These are phyloP conservation scores for Fragaria iinumae DNA, from an alignment of 306 rosid genomes.

Conservation along the genomic window DNA sequence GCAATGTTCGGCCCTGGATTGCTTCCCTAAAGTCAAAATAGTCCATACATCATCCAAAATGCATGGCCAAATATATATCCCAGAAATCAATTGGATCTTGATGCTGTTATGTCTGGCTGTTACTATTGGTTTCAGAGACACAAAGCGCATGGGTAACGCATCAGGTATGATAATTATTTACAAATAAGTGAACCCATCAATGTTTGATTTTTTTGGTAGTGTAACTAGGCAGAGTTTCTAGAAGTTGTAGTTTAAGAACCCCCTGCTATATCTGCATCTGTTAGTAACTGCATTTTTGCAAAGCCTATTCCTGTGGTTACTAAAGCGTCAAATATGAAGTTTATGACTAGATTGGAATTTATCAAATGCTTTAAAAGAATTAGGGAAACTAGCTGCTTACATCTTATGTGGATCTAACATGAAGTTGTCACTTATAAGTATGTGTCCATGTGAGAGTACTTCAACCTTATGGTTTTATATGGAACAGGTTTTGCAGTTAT, in stretches of 20 bases:
- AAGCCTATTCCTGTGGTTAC: background rate
- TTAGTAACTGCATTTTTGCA: background rate
- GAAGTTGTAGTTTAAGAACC: background rate
- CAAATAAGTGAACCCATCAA: background rate
- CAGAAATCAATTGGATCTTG: slow-evolving; percentile 92
- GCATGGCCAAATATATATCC: slow-evolving; percentile 95
- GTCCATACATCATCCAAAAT: slow-evolving; percentile 89
- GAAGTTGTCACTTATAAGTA: background rate
- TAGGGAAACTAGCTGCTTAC: background rate
- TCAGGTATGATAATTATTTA: slow-evolving; percentile 58
- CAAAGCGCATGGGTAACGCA: slow-evolving; percentile 80
- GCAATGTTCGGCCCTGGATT: slow-evolving; percentile 84
- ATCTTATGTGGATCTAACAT: background rate
- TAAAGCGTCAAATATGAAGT: background rate
- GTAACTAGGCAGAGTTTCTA: background rate
- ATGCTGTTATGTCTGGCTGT: slow-evolving; percentile 83
- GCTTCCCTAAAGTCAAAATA: slow-evolving; percentile 91
- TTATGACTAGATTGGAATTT: background rate
- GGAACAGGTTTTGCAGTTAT: slow-evolving; percentile 94
- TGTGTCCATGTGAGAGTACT: slow-evolving; percentile 2
- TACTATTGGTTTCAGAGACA: slow-evolving; percentile 85
- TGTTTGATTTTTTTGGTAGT: background rate
- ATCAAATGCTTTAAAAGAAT: background rate
- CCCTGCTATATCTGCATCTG: background rate
- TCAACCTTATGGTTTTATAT: slow-evolving; percentile 14